A percentile compares a stretch with the other conserved stretches of the same genome.
phyloP scores from a whole-genome alignment of 345 rosid genomes.

The Moricandia arvensis region DNA sequence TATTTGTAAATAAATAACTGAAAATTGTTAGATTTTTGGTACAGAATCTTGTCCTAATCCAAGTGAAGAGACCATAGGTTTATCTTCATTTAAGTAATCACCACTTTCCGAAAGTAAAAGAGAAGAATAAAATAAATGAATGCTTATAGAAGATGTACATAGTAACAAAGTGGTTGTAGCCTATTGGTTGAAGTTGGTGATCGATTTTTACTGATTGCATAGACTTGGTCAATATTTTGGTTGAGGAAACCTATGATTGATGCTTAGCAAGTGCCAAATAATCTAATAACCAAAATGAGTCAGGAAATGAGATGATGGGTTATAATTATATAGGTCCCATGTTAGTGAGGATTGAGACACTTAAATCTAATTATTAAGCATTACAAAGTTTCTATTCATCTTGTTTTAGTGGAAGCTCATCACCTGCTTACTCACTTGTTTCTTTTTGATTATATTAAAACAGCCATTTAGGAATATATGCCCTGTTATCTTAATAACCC shows the following conservation, averaged over 20 bases:
- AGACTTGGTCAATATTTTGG: constrained; percentile 9
- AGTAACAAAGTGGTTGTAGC: constrained; percentile 3
- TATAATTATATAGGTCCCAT: constrained; percentile 37
- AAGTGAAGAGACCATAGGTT: constrained; percentile 13
- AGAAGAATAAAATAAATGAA: constrained; percentile 17
- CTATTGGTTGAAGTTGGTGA: constrained; percentile 7
- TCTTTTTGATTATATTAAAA: constrained; percentile 4
- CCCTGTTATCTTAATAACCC: constrained; percentile 10
- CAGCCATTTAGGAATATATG: constrained; percentile 36
- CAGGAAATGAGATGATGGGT: constrained; percentile 32
- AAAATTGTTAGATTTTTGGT: constrained; percentile 5
- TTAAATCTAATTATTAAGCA: constrained; percentile 40
- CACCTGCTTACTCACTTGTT: constrained; percentile 32
- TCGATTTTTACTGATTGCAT: constrained; percentile 13
- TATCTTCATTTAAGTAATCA: constrained; percentile 28
- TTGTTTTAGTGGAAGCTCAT: constrained; percentile 36
- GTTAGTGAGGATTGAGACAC: constrained; percentile 32
- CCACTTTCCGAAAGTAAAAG: constrained; percentile 28
- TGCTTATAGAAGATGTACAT: constrained; percentile 10
- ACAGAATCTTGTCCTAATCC: constrained; percentile 35
- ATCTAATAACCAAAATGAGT: constrained; percentile 22
- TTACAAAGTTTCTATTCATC: constrained; percentile 33
- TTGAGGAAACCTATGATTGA: constrained; percentile 19
- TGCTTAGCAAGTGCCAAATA: constrained; percentile 23
- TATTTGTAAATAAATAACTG: not conserved